Conservation (phyloP, 495 filamentous ascomycete genomes). For the Podospora didyma region DNA sequence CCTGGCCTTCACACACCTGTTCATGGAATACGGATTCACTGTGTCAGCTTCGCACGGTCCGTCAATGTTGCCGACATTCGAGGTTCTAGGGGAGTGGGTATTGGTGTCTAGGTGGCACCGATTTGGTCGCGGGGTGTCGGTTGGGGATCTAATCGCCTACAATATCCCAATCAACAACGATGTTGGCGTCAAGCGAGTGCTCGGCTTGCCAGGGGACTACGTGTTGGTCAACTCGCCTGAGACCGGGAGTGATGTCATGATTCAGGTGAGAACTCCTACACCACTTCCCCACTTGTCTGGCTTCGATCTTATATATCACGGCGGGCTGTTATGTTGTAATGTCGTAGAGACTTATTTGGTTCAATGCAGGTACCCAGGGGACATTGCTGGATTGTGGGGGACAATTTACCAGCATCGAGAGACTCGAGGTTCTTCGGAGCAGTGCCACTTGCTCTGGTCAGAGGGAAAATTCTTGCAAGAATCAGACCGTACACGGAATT, state of each 20-base stretch:
- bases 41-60: conserved; percentile 57
- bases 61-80: conserved; percentile 79
- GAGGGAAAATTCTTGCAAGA: conserved; percentile 77
- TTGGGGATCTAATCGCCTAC: conserved; percentile 85
- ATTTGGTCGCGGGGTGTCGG: conserved; percentile 61
- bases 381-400: conserved; percentile 84
- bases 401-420: conserved; percentile 76
- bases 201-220: conserved; percentile 89
- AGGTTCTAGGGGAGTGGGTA: conserved; percentile 59
- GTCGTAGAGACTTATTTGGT: not conserved
- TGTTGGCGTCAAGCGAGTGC: conserved; percentile 70
- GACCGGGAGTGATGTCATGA: conserved; percentile 54
- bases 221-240: conserved; percentile 65
- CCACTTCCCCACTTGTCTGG: no score
- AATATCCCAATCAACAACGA: conserved; percentile 66
- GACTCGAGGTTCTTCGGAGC: conserved; percentile 87
- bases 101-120: conserved; percentile 62
- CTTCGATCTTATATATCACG: not conserved
- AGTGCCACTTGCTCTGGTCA: conserved; percentile 75
- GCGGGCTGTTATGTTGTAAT: not conserved
- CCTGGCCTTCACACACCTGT: conserved; percentile 52
- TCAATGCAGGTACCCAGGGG: conserved; percentile 74
- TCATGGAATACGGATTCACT: conserved; percentile 50
- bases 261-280: conserved; percentile 78
- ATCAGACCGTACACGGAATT: conserved; percentile 46